Base-by-base conservation (phyloP, 495 filamentous ascomycete species). In the Neurospora sp. region DNA sequence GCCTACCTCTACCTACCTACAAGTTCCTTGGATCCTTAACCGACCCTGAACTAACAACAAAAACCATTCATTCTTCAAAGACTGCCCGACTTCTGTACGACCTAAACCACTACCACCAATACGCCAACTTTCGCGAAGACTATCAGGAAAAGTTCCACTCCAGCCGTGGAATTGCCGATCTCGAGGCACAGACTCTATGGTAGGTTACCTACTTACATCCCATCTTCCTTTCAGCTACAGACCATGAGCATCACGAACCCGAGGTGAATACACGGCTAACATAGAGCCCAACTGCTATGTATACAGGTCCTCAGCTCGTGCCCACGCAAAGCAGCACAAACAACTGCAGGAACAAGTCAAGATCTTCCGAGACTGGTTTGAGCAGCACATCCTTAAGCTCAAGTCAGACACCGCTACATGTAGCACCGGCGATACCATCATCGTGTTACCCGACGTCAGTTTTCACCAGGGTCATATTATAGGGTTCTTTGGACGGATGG, bases 331-430 rank as follows among this genome's bases (percentile, higher is more conserved):
- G 72, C 53, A 38, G 12, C 18, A 18, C 12, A 31, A 70, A 74
- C 7, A 59, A 40, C 27, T 61, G 6, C 27, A 18, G 12, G n/a
- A 41, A 44, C 73, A 40, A 75, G 16, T 72, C 14, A 69, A 71
- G 8, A 40, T 59, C 3, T 77, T 79, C 73, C 71, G 61, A 7
- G 27, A 72, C 16, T 77, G 76, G 72, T 73, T 79, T 8, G 10
- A 48, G 10, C 37, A 77, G 3, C 48, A 73, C 22, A 44, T 77
- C 38, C 48, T 79, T 16, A 8, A 31, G 18, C 48, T 79, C 16
- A 9, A 35, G 18, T 68, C 53, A 6, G 42, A 44, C 42, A 44
- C 42, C 18, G 3, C 44, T 2, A 10, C n/a, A 12, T 27, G 22
- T 27, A 5, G 10, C 20, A 53, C 46, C 53, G 53, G 46, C 12